Base-by-base conservation (phyloP, 1,284 basidiomycete genomes). In the Schizophyllum commune region DNA sequence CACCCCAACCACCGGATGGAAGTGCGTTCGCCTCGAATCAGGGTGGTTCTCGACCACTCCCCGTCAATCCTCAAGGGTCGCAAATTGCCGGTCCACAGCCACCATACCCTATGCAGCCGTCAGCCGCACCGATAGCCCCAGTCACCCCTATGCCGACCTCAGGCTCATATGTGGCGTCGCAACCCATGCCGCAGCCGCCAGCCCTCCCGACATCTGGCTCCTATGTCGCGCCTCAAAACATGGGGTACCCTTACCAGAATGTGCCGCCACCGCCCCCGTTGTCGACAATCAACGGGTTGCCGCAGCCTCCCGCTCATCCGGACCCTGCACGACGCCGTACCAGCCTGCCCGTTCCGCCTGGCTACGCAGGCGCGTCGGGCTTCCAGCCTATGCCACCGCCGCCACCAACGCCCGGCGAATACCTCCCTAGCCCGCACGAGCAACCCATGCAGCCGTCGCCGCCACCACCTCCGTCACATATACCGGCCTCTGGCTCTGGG, bases 31-130 rank as follows among this genome's bases (percentile, higher is more conserved):
- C 71, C 71, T 51, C 70, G 68, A 54, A 73, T 73, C 32, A 69
- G 72, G 56, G 65, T 2, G 74, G 76, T 13, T 85, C 85, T 19
- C 77, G 86, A 57, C 86, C 86, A 19, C 71, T 88, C 22, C 72
- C 70, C 59, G 63, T 68, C 5, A 63, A 59, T 27, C 71, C 70
- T 57, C 66, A 67, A 47, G 39, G 39, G 8, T 47, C 9, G 2
- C 39, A 47, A 17, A 11, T 13, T 3, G 39, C 39, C 17, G 39
- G 39, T 17, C 39, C 39, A 17, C 39, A 47, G 39, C 39, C 39
- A 3, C 39, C 39, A 47, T 47, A 47, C 39, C 39, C 39, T 11
- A 47, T 47, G 39, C 13, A 17, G 39, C 9, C 39, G 39, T 13
- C 39, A 13, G 13, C 39, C 9, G 39, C 39, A 47, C 39, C 27